Evolutionary conservation across 257 asterid species (phyloP).

Genomic region (Solanum sparsipilum): DNA sequence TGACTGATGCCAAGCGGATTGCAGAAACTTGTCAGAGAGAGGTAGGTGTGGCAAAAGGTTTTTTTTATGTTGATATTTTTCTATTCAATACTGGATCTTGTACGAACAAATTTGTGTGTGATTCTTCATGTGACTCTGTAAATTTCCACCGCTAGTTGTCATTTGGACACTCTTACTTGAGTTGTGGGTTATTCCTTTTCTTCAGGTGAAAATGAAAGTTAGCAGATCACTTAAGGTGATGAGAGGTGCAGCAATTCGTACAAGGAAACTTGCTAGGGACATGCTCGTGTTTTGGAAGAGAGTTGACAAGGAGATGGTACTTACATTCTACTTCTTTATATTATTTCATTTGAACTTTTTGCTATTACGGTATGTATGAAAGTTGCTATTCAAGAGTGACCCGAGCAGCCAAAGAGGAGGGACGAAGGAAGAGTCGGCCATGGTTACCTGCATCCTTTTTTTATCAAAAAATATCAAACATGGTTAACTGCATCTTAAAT

Average conservation of each 20-base stretch:
- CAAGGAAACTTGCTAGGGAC: conserved; percentile 88
- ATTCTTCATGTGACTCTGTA: background rate
- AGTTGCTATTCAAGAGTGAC: background rate
- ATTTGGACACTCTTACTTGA: background rate
- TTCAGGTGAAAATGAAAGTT: conserved; percentile 88
- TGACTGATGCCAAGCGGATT: conserved; percentile 79
- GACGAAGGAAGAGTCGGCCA: background rate
- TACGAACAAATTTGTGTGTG: background rate
- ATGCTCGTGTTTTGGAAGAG: conserved; percentile 97
- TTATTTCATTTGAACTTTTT: background rate
- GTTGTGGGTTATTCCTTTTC: background rate
- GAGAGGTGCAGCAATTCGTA: conserved; percentile 80
- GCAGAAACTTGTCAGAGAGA: conserved; percentile 95
- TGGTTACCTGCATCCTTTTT: background rate
- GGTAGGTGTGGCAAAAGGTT: conserved; percentile 26
- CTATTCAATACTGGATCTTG: background rate
- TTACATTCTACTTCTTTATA: conserved; percentile 1
- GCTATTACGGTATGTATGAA: background rate
- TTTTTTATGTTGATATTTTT: background rate
- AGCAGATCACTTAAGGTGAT: conserved; percentile 82
- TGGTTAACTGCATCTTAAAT: background rate
- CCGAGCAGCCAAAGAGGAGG: background rate
- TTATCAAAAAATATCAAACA: background rate
- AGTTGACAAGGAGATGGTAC: conserved; percentile 99
- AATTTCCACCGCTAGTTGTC: background rate